Evolutionary conservation across 1,139 yeast genomes (phyloP).

Genomic region (Yamadazyma oceani): DNA sequence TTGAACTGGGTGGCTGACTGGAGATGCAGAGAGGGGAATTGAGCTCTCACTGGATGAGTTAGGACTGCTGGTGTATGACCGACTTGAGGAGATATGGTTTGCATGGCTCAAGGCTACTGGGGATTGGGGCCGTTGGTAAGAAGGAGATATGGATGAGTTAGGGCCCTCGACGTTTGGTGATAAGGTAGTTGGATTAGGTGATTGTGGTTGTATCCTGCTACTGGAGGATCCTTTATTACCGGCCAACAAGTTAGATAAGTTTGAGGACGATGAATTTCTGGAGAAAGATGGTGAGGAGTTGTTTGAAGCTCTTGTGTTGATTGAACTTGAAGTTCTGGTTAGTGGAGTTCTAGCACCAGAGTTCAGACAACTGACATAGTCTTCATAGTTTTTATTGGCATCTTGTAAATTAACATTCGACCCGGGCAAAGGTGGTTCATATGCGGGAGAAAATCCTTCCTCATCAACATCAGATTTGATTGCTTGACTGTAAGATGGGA

Average conservation of each 20-base stretch:
- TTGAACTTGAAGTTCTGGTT: slow-evolving; percentile 22
- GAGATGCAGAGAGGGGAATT: background rate
- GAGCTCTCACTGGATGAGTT: background rate
- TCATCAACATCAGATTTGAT: slow-evolving; percentile 49
- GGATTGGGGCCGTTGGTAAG: background rate
- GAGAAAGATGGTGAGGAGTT: slow-evolving; percentile 32
- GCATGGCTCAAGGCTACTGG: background rate
- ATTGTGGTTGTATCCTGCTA: slow-evolving; percentile 5
- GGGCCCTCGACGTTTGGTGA: no score
- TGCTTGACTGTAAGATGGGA: slow-evolving; percentile 85
- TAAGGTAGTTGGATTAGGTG: no score
- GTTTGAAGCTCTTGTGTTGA: slow-evolving; percentile 22
- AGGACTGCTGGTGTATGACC: slow-evolving; percentile 1
- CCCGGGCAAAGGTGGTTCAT: slow-evolving; percentile 55
- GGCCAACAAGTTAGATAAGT: slow-evolving; percentile 2
- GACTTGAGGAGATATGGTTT: background rate
- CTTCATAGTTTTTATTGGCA: slow-evolving; percentile 25
- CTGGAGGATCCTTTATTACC: slow-evolving; percentile 14
- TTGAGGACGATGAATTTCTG: slow-evolving; percentile 25
- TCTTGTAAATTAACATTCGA: slow-evolving; percentile 35
- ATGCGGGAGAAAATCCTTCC: slow-evolving; percentile 62
- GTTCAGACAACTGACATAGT: slow-evolving; percentile 5
- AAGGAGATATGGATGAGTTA: background rate
- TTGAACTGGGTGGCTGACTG: background rate
- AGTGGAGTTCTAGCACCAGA: slow-evolving; percentile 9